A percentile compares a stretch with the other conserved stretches of the same genome.
phyloP scores from a whole-genome alignment of 1,139 yeast genomes.

The Arxiozyma slooffiae region DNA sequence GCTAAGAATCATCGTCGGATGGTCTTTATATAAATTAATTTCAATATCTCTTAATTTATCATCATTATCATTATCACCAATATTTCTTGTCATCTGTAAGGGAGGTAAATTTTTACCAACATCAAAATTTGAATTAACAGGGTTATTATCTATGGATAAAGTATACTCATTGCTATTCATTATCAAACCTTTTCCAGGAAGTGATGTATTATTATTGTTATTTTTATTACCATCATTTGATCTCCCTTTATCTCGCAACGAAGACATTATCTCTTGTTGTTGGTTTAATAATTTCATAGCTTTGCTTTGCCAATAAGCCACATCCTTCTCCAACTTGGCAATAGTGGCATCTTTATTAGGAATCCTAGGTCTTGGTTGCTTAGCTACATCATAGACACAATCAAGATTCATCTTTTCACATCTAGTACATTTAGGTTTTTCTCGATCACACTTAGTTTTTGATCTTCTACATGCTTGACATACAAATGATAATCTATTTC shows the following conservation, averaged over 20 bases:
- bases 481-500: conserved; percentile 29
- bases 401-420: conserved; percentile 22
- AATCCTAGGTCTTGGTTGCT: conserved; percentile 27
- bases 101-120: not conserved
- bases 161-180: not conserved
- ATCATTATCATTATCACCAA: conserved; percentile 6
- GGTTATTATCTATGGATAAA: not conserved
- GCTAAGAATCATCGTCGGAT: conserved; percentile 26
- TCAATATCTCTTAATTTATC: conserved; percentile 8
- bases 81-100: conserved; percentile 7
- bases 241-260: conserved; percentile 6
- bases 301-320: conserved; percentile 24
- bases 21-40: conserved; percentile 23
- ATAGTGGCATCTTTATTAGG: conserved; percentile 31
- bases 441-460: conserved; percentile 30
- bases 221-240: conserved; percentile 7
- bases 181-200: too few relatives aligned
- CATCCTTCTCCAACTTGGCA: conserved; percentile 25
- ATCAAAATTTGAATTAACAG: not conserved
- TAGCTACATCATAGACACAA: conserved; percentile 28
- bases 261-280: conserved; percentile 7
- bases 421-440: conserved; percentile 27
- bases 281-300: conserved; percentile 9
- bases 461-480: conserved; percentile 29
- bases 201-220: not conserved